Conservation (phyloP, 192 early-diverging fungal genomes). For the Backusella mclennaniae region DNA sequence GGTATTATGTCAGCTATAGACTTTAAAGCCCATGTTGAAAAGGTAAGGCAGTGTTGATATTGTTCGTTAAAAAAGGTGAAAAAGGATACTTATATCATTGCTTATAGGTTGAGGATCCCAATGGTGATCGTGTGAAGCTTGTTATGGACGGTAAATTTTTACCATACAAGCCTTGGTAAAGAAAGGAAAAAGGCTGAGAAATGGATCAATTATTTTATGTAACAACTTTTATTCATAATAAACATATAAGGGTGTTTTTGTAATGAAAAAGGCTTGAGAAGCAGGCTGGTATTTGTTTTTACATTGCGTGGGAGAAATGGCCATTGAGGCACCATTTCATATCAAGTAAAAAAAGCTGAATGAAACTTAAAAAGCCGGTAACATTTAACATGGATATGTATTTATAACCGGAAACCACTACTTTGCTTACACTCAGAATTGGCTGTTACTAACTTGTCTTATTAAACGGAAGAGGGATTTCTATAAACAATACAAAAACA, state of each 20-base stretch:
- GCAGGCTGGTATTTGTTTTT: too few relatives aligned
- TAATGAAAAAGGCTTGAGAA: too few relatives aligned
- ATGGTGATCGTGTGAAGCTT: slow-evolving; percentile 39
- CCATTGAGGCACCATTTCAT: too few relatives aligned
- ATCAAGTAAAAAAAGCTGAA: too few relatives aligned
- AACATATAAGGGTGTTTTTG: neutral
- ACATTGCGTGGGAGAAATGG: too few relatives aligned
- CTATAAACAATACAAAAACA: too few relatives aligned
- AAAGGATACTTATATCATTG: neutral
- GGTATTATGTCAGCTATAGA: slow-evolving; percentile 52
- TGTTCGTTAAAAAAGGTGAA: neutral
- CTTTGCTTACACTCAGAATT: too few relatives aligned
- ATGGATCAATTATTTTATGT: neutral
- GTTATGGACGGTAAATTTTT: slow-evolving; percentile 46
- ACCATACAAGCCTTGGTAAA: slow-evolving; percentile 39
- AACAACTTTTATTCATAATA: neutral
- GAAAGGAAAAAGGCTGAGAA: neutral
- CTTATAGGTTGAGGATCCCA: slow-evolving; percentile 27
- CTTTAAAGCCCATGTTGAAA: slow-evolving; percentile 39
- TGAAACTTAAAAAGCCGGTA: too few relatives aligned
- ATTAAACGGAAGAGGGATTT: too few relatives aligned
- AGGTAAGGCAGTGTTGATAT: slow-evolving; percentile 17
- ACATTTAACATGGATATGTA: too few relatives aligned
- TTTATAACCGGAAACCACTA: too few relatives aligned
- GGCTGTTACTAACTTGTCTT: too few relatives aligned